Conservation (phyloP, 306 rosid genomes). For the Hippophae rhamnoides region DNA sequence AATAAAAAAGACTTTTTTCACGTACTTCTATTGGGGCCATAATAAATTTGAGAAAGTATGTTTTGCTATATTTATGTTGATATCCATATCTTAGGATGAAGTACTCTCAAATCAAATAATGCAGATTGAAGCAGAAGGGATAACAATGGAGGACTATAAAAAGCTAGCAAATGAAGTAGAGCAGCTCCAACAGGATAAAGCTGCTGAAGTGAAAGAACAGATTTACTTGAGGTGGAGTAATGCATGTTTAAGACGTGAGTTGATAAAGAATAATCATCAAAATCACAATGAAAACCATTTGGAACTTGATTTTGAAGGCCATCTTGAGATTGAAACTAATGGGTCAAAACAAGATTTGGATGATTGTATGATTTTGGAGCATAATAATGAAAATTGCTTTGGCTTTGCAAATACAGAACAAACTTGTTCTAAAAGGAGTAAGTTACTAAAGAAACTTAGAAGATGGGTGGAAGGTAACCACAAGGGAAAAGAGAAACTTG, state of each 20-base stretch:
- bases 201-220: constrained; percentile 28
- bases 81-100: background rate
- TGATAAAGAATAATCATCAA: constrained; percentile 31
- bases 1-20: no score
- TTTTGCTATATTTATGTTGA: background rate
- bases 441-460: constrained; percentile 35
- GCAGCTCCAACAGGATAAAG: constrained; percentile 33
- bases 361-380: constrained; percentile 15
- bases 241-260: constrained; percentile 36
- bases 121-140: constrained; percentile 36
- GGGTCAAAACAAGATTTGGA: constrained; percentile 33
- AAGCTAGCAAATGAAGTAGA: constrained; percentile 35
- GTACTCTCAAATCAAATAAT: constrained; percentile 12
- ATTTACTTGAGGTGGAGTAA: constrained; percentile 40
- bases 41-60: no score
- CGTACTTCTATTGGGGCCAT: no score
- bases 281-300: constrained; percentile 11
- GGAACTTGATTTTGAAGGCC: constrained; percentile 24
- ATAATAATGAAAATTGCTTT: constrained; percentile 22
- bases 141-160: constrained; percentile 30
- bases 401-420: constrained; percentile 19
- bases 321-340: constrained; percentile 12
- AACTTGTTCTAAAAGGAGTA: constrained; percentile 26
- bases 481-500: constrained; percentile 34
- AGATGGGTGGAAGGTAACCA: constrained; percentile 54